These are phyloP conservation scores for Penstemon eatonii DNA, from an alignment of 257 asterid species.

Conservation along the genomic window DNA sequence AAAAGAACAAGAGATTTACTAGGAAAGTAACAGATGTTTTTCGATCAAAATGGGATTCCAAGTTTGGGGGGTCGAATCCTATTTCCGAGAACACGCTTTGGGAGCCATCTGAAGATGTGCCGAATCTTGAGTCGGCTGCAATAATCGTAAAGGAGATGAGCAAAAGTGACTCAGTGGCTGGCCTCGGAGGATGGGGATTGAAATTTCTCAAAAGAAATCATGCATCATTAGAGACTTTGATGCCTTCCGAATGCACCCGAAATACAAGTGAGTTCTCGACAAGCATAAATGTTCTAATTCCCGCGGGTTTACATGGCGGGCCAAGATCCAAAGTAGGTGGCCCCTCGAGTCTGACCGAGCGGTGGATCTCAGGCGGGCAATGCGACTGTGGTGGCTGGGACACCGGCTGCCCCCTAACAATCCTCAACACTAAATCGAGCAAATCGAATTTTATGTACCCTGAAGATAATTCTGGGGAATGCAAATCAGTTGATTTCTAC, in stretches of 20 bases:
- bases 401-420: constrained; percentile 71
- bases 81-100: constrained; percentile 47
- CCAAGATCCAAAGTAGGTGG: constrained; percentile 65
- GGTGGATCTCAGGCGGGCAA: constrained; percentile 77
- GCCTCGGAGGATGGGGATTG: constrained; percentile 88
- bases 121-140: constrained; percentile 79
- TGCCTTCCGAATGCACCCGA: constrained; percentile 34
- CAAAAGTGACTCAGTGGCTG: constrained; percentile 41
- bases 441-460: constrained; percentile 29
- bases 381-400: constrained; percentile 99
- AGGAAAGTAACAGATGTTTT: constrained; percentile 58
- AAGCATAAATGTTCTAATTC: constrained; percentile 61
- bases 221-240: constrained; percentile 22
- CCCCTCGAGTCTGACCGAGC: constrained; percentile 67
- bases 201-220: constrained; percentile 60
- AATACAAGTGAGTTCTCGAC: constrained; percentile 58
- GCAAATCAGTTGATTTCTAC: constrained; percentile 68
- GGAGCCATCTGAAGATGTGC: constrained; percentile 47
- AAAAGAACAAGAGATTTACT: constrained; percentile 48
- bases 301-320: constrained; percentile 86
- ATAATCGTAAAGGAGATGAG: constrained; percentile 53
- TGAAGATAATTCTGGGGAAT: constrained; percentile 40
- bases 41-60: constrained; percentile 43
- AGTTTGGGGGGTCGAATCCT: constrained; percentile 42
- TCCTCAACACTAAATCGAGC: constrained; percentile 44